Base-by-base conservation (phyloP, 202 grass and related monocot species). In the Eragrostis tef region DNA sequence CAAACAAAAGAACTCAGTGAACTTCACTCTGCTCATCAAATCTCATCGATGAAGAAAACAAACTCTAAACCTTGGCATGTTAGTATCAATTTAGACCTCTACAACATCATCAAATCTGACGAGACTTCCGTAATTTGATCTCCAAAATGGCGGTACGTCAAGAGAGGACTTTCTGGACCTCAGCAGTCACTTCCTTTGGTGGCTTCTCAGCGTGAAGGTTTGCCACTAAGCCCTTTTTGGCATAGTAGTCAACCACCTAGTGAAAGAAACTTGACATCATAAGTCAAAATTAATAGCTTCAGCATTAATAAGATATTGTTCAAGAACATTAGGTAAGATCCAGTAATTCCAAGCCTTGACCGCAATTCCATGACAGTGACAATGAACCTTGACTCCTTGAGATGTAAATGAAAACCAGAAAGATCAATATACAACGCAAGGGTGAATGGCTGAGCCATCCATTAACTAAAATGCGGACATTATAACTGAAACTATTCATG, bases 201-300 rank as follows among this genome's bases (percentile, higher is more conserved):
- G 90, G 70, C 31, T 93, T 97, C 41, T 97, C 88, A 1, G 93
- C 93, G 25, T 87, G 81, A 83, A 97, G 86, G 17, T 87, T 80
- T 6, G 45, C 88, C 20, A 96, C 90, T 26, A 90, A 39, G 19
- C 73, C 69, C 80, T 96, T 96, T 70, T 87, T 93, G 14, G 71
- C 74, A 65, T 97, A 93, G 86, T 97, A 97, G 24, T 89, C 81
- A 77, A 97, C 93, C 51, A 97, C 93, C 93, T 97, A 65, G 11
- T 54, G 20, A 31, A 58, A 58, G 16, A 1, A 79, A 70, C 83
- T 42, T 17, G 22, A 62, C 27, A 14, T 5, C 19, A 2, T 67
- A n/a, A 41, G 34, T 57, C 1, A 61, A 49, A 39, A 39, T 39
- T 39, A 2, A 6, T 39, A 39, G 34, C 5, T 5, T 39, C 34